Conservation (phyloP, 1,284 basidiomycete genomes). For the Melanopsichium pennsylvanicum region DNA sequence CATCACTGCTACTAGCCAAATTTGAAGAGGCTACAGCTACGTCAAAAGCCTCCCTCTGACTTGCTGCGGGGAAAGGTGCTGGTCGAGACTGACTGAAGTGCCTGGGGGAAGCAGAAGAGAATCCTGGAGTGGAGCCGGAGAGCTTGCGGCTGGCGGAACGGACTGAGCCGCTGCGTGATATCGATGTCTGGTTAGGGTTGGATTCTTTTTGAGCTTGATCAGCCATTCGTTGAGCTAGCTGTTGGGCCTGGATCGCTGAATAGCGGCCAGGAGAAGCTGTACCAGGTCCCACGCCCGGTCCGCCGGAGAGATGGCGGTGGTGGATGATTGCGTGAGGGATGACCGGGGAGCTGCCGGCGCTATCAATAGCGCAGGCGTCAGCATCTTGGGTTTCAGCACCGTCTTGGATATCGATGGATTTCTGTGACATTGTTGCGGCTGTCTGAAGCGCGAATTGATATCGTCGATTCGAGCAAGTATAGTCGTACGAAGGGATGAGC, state of each 20-base stretch:
- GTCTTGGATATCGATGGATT: conserved; percentile 17
- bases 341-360: conserved; percentile 25
- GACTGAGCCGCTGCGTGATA: conserved; percentile 33
- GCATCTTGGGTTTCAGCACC: neutral
- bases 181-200: conserved; percentile 1
- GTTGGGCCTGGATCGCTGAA: conserved; percentile 36
- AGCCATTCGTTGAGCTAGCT: conserved; percentile 31
- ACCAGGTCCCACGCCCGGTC: conserved; percentile 42
- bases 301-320: conserved; percentile 70
- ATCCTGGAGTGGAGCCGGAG: conserved; percentile 27
- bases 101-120: conserved; percentile 37
- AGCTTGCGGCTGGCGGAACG: conserved; percentile 17
- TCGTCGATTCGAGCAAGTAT: no score
- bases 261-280: conserved; percentile 42
- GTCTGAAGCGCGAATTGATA: no score
- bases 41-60: conserved; percentile 52
- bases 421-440: conserved; percentile 22
- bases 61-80: conserved; percentile 48
- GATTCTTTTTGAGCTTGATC: conserved; percentile 26
- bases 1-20: conserved; percentile 54
- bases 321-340: conserved; percentile 71
- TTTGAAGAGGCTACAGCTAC: conserved; percentile 55
- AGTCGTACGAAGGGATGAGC: no score
- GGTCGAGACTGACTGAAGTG: conserved; percentile 46
- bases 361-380: conserved; percentile 25